Conservation (phyloP, 2,329 filamentous ascomycete genomes). For the Aspergillus thermomutatus region DNA sequence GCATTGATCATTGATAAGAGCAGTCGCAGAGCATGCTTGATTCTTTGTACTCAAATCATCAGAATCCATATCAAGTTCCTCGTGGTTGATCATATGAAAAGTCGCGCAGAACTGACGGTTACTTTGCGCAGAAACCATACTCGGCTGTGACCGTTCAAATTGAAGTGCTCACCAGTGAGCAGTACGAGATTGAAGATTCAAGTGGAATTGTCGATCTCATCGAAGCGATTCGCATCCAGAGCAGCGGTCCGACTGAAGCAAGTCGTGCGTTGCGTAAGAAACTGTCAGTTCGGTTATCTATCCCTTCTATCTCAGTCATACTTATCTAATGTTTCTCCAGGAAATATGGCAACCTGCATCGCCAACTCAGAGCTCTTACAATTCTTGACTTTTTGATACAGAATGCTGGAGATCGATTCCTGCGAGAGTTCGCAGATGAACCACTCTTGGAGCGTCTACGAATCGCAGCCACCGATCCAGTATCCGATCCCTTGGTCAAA, state of each 20-base stretch:
- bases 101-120: background rate
- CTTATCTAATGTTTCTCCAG: slow-evolving; percentile 35
- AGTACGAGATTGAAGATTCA: slow-evolving; percentile 85
- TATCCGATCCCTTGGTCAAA: slow-evolving; percentile 81
- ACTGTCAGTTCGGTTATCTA: slow-evolving; percentile 53
- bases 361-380: slow-evolving; percentile 81
- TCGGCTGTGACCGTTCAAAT: slow-evolving; percentile 91
- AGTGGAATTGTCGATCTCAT: slow-evolving; percentile 91
- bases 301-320: background rate
- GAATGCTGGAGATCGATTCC: slow-evolving; percentile 85
- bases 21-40: background rate
- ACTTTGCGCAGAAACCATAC: slow-evolving; percentile 67
- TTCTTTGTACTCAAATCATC: background rate
- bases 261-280: slow-evolving; percentile 94
- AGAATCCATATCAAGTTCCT: background rate
- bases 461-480: slow-evolving; percentile 77
- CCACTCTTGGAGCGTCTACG: slow-evolving; percentile 86
- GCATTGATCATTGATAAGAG: slow-evolving; percentile 1
- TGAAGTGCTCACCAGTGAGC: slow-evolving; percentile 84
- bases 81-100: background rate
- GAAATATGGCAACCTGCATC: slow-evolving; percentile 93
- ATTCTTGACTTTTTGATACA: slow-evolving; percentile 92
- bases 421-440: slow-evolving; percentile 84
- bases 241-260: slow-evolving; percentile 80
- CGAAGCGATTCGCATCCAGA: slow-evolving; percentile 87